Conservation (phyloP, 129 eudicot genomes). For the Silybum marianum region DNA sequence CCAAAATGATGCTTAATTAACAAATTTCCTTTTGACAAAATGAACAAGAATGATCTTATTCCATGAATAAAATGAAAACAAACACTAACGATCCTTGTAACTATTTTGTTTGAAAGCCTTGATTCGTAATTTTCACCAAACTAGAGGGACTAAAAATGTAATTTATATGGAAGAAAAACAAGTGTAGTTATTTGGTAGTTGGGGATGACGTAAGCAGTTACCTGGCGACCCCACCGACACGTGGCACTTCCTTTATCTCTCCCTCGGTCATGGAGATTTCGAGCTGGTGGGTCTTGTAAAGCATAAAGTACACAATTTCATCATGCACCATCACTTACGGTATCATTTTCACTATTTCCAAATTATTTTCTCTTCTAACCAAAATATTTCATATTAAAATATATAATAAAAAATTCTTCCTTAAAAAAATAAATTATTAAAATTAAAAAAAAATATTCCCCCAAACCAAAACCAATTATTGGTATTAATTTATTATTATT, state of each 20-base stretch:
- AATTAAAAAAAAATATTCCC: background rate
- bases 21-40: background rate
- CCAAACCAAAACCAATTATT: background rate
- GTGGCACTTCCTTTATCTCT: conserved; percentile 43
- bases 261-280: conserved; percentile 49
- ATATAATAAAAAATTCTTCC: background rate
- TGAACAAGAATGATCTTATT: background rate
- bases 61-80: background rate
- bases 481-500: background rate
- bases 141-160: background rate
- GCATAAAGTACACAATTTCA: conserved; percentile 30
- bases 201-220: conserved; percentile 12
- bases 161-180: background rate
- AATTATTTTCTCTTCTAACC: background rate
- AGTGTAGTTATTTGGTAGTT: background rate
- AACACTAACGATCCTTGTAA: background rate
- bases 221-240: conserved; percentile 11
- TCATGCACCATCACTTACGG: conserved; percentile 6
- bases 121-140: background rate
- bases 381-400: too few species aligned
- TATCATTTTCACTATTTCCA: background rate
- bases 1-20: background rate
- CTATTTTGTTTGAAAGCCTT: background rate
- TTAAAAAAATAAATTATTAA: background rate
- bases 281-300: conserved; percentile 28